phyloP scores from a whole-genome alignment of 495 filamentous ascomycete species.

The Penicillium ochrochloron region DNA sequence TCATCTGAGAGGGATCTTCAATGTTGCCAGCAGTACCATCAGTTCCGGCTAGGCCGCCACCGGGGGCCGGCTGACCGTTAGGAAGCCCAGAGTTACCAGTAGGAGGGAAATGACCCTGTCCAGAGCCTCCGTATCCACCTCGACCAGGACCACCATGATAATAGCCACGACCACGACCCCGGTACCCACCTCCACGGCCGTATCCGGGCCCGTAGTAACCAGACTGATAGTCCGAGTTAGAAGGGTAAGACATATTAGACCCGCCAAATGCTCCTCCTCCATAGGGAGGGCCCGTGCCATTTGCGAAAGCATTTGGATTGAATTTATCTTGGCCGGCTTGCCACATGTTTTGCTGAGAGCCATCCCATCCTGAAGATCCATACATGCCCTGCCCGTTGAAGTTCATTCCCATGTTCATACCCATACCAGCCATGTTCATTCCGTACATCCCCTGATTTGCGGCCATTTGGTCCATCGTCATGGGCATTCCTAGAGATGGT shows the following conservation, averaged over 20 bases:
- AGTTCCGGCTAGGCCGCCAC: not conserved
- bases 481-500: conserved; percentile 66
- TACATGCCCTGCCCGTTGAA: conserved; percentile 69
- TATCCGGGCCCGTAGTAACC: conserved; percentile 62
- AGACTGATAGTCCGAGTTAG: conserved; percentile 64
- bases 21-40: not conserved
- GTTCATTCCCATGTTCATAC: conserved; percentile 81
- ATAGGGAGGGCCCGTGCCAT: conserved; percentile 84
- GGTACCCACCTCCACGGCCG: conserved; percentile 61
- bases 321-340: conserved; percentile 73
- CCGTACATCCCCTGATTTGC: conserved; percentile 87
- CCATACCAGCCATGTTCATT: conserved; percentile 94
- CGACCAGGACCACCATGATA: conserved; percentile 57
- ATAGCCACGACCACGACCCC: conserved; percentile 70
- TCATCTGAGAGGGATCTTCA: conserved; percentile 14
- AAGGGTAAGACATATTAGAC: conserved; percentile 68
- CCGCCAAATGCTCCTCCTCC: conserved; percentile 78
- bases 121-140: conserved; percentile 52
- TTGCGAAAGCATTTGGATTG: conserved; percentile 72
- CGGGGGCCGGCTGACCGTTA: conserved; percentile 17
- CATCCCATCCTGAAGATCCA: conserved; percentile 63
- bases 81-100: conserved; percentile 36
- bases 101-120: conserved; percentile 43
- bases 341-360: conserved; percentile 66
- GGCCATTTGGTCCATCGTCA: conserved; percentile 87